Evolutionary conservation across 164 flowering plant species (phyloP).

Genomic region (Aristolochia contorta): DNA sequence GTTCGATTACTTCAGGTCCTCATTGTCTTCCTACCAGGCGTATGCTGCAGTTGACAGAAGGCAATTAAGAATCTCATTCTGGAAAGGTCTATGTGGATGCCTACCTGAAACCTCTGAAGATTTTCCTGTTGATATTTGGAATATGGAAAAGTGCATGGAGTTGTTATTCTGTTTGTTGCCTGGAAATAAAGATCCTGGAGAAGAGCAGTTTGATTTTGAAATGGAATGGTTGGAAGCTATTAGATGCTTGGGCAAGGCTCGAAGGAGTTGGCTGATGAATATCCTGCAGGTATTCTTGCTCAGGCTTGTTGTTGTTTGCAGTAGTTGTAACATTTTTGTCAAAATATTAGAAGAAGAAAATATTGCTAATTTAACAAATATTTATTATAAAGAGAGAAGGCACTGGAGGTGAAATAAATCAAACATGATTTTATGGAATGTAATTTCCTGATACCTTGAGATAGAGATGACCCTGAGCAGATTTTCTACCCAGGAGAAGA

Average conservation of each 20-base stretch:
- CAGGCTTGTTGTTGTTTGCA: neutral
- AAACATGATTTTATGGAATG: neutral
- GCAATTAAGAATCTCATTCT: conserved; percentile 51
- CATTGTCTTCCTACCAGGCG: conserved; percentile 23
- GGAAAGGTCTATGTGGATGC: conserved; percentile 68
- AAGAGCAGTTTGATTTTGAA: conserved; percentile 9
- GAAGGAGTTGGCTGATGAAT: conserved; percentile 36
- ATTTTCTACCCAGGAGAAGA: no score
- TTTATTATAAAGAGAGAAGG: no score
- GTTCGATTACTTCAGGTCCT: conserved; percentile 30
- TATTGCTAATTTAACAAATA: no score
- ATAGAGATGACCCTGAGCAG: no score
- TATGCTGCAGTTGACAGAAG: conserved; percentile 29
- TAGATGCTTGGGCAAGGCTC: conserved; percentile 67
- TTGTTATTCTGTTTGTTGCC: conserved; percentile 60
- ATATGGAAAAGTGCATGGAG: conserved; percentile 62
- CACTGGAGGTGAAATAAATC: no score
- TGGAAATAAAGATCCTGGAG: conserved; percentile 10
- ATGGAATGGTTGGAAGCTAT: conserved; percentile 71
- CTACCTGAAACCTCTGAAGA: conserved; percentile 35
- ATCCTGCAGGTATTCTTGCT: conserved; percentile 54
- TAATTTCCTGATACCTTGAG: neutral
- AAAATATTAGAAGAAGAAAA: no score
- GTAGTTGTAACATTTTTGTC: neutral
- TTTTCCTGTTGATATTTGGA: conserved; percentile 24